These are phyloP conservation scores for Perilla frutescens DNA, from an alignment of 257 asterid genomes.

Conservation along the genomic window DNA sequence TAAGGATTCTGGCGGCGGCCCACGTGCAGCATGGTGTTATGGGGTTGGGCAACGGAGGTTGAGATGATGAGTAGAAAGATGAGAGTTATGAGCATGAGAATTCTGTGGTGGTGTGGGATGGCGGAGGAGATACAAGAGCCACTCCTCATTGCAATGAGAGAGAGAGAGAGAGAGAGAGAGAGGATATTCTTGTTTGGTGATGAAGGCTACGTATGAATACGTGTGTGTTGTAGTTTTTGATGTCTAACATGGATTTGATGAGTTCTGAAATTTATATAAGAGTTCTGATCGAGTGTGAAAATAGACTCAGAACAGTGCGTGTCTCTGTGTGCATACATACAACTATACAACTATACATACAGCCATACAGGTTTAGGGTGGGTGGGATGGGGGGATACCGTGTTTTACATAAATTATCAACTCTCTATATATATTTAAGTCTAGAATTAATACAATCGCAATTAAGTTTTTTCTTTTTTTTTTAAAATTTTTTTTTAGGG, in stretches of 20 bases:
- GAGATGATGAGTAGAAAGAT: conserved; percentile 26
- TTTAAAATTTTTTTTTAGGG: too few species aligned
- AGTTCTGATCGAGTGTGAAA: neutral
- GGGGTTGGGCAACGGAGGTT: conserved; percentile 35
- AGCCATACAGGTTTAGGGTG: too few species aligned
- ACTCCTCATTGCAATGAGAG: conserved; percentile 38
- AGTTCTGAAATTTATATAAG: neutral
- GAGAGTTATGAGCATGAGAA: conserved; percentile 18
- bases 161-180: conserved; percentile 31
- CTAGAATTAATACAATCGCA: too few species aligned
- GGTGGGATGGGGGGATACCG: too few species aligned
- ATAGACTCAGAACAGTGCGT: neutral
- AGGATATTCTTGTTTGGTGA: conserved; percentile 9
- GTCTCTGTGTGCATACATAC: neutral
- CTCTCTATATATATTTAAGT: too few species aligned
- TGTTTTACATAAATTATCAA: too few species aligned
- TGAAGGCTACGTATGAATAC: conserved; percentile 20
- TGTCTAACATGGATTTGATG: neutral
- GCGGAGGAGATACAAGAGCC: conserved; percentile 26
- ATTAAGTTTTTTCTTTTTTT: too few species aligned
- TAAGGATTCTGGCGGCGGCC: conserved; percentile 36
- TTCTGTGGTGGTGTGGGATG: conserved; percentile 21
- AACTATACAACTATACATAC: neutral
- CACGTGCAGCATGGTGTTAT: conserved; percentile 28
- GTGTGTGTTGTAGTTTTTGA: neutral